Conservation (phyloP, 2,329 filamentous ascomycete species). For the Verticillium longisporum region DNA sequence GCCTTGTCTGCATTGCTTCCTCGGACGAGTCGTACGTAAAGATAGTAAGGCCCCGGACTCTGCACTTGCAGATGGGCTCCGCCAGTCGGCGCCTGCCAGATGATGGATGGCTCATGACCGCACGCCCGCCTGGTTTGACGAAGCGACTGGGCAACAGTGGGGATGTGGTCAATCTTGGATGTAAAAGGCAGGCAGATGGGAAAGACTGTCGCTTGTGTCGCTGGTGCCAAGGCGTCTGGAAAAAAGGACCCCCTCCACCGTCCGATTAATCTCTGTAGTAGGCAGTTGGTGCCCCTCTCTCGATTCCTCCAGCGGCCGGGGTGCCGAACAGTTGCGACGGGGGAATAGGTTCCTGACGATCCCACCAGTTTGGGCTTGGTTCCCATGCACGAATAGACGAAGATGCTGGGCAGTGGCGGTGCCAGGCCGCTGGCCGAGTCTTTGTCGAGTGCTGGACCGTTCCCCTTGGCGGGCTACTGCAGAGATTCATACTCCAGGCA, state of each 20-base stretch:
- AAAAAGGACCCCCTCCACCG: background rate
- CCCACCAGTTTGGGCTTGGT: background rate
- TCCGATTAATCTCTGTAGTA: background rate
- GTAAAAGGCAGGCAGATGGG: background rate
- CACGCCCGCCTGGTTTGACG: background rate
- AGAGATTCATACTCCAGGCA: background rate
- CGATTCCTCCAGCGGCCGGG: background rate
- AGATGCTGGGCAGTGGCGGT: background rate
- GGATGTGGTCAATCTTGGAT: background rate
- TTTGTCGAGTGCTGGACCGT: background rate
- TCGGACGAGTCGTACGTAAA: background rate
- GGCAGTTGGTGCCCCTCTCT: background rate
- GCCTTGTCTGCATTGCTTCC: background rate
- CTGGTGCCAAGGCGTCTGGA: background rate
- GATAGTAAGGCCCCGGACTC: background rate
- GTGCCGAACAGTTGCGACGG: background rate
- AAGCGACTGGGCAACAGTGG: background rate
- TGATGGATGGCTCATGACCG: too few relatives aligned
- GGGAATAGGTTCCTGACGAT: conserved; percentile 2
- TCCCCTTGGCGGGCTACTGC: background rate
- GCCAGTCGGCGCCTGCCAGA: background rate
- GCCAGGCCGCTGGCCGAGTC: background rate
- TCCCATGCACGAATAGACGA: background rate
- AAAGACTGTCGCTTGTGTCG: background rate
- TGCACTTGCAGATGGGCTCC: background rate